phyloP scores from a whole-genome alignment of 2,329 filamentous ascomycete genomes.

The Furcasterigmium furcatum region DNA sequence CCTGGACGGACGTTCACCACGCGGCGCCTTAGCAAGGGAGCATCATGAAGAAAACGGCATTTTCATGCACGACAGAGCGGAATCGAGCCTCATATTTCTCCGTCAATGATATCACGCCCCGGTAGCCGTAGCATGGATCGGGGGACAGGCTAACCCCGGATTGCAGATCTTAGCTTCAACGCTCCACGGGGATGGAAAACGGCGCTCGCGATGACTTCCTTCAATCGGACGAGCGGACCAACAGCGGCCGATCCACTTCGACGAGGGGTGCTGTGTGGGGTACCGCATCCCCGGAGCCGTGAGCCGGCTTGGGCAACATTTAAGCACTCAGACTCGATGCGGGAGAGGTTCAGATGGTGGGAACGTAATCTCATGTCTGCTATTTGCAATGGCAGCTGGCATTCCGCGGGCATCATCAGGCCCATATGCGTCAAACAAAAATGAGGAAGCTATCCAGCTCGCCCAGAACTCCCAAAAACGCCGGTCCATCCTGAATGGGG shows the following conservation, averaged over 20 bases:
- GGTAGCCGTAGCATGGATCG: background rate
- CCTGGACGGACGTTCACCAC: no score
- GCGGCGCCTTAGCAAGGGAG: no score
- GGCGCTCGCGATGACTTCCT: conserved; percentile 3
- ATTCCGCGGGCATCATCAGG: no score
- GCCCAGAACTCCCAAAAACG: background rate
- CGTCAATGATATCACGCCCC: conserved; percentile 1
- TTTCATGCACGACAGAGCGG: no score
- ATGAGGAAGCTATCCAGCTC: no score
- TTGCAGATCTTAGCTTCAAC: background rate
- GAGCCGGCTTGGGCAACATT: no score
- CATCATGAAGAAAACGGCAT: no score
- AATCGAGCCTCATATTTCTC: background rate
- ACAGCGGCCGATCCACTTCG: background rate
- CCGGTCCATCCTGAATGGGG: background rate
- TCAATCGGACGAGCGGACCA: conserved; percentile 4
- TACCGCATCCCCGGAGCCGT: background rate
- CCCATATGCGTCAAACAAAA: no score
- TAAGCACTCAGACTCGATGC: no score
- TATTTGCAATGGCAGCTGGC: no score
- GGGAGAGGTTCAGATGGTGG: no score
- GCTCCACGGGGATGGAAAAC: background rate
- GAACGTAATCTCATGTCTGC: no score
- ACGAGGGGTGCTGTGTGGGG: conserved; percentile 3
- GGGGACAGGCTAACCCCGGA: background rate